These are phyloP conservation scores for Blastocystis sp. DNA, from an alignment of 352 stramenopile species.

Conservation along the genomic window DNA sequence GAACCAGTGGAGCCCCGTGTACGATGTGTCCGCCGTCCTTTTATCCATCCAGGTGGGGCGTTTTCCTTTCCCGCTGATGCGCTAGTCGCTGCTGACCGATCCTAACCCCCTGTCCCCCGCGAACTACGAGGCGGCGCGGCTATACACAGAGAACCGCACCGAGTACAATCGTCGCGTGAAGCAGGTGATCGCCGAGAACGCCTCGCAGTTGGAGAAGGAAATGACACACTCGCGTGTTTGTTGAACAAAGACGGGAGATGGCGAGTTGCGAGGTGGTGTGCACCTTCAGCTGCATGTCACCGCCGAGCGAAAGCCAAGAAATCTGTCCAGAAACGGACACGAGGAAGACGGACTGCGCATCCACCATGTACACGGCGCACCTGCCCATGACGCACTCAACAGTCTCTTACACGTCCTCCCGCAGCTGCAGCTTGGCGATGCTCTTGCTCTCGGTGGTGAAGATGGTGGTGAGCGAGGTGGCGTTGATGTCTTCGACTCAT, in stretches of 20 bases:
- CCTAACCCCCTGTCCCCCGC: slow-evolving; percentile 96
- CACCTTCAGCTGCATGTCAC: background rate
- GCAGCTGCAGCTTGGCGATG: slow-evolving; percentile 6
- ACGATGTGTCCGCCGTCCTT: slow-evolving; percentile 98
- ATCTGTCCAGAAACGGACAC: slow-evolving; percentile 10
- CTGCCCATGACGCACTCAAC: background rate
- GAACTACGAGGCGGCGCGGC: slow-evolving; percentile 92
- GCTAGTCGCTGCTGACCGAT: slow-evolving; percentile 93
- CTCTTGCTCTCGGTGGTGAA: slow-evolving; percentile 34
- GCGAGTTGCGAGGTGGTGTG: background rate
- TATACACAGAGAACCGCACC: slow-evolving; percentile 96
- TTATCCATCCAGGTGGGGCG: slow-evolving; percentile 85
- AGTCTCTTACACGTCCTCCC: slow-evolving; percentile 1
- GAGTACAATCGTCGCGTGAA: slow-evolving; percentile 98
- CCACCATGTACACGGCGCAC: slow-evolving; percentile 20
- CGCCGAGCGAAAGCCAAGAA: background rate
- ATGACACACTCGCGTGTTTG: slow-evolving; percentile 2
- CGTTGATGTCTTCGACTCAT: background rate
- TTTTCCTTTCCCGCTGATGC: background rate
- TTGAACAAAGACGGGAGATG: background rate
- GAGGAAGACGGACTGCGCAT: slow-evolving; percentile 17
- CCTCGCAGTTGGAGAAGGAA: background rate
- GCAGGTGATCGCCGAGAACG: slow-evolving; percentile 96
- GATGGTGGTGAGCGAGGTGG: slow-evolving; percentile 28
- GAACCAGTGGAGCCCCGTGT: slow-evolving; percentile 99